These are phyloP conservation scores for Globisporangium canariense DNA, from an alignment of 352 stramenopile genomes.

Conservation along the genomic window DNA sequence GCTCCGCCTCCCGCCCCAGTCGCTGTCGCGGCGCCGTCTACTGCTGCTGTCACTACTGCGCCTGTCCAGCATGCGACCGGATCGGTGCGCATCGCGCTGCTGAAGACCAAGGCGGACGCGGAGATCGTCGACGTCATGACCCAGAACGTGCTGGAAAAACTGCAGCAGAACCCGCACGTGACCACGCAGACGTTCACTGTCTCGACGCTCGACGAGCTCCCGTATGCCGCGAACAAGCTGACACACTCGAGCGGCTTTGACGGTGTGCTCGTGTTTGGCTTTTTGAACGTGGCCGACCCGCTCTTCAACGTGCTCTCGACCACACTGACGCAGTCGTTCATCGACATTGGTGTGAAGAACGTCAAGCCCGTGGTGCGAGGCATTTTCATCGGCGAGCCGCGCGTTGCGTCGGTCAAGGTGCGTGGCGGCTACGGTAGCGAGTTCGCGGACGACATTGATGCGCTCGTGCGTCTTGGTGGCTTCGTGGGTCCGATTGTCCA, in stretches of 20 bases:
- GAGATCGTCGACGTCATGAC: constrained; percentile 67
- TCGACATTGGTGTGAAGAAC: constrained; percentile 82
- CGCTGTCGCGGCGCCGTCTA: constrained; percentile 12
- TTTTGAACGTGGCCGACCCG: constrained; percentile 64
- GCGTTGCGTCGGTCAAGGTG: constrained; percentile 70
- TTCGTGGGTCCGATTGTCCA: constrained; percentile 18
- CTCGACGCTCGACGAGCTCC: constrained; percentile 68
- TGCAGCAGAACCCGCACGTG: constrained; percentile 30
- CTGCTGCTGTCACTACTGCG: constrained; percentile 11
- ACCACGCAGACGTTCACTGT: constrained; percentile 66
- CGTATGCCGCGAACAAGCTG: constrained; percentile 85
- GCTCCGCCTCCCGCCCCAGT: constrained; percentile 13
- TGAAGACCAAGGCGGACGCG: constrained; percentile 76
- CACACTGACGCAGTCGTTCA: constrained; percentile 67
- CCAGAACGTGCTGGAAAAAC: constrained; percentile 60
- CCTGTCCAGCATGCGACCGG: constrained; percentile 7
- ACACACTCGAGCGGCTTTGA: constrained; percentile 64
- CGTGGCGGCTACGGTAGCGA: constrained; percentile 65
- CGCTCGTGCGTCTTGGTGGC: constrained; percentile 57
- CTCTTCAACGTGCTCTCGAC: constrained; percentile 60
- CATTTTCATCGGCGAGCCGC: constrained; percentile 73
- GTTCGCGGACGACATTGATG: constrained; percentile 58
- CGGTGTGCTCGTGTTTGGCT: constrained; percentile 75
- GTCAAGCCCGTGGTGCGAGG: constrained; percentile 72
- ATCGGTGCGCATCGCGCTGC: constrained; percentile 51